A percentile compares a stretch with the other conserved stretches of the same genome.
Evolutionary conservation across 345 rosid genomes (phyloP).

Genomic region (Brassica incana): DNA sequence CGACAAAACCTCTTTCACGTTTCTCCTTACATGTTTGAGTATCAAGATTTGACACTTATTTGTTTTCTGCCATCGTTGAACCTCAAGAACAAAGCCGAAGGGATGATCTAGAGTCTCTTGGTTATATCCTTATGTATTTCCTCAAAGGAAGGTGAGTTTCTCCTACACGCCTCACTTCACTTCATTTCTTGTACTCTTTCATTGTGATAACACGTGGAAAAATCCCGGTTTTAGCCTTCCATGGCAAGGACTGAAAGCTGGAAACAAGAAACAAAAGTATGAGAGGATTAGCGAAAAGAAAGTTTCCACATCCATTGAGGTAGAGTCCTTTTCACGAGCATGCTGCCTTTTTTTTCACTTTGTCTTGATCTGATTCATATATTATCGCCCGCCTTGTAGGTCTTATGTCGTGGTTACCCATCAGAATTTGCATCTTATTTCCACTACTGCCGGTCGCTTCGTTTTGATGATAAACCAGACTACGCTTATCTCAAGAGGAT

Average conservation of each 20-base stretch:
- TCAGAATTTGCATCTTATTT: conserved; percentile 61
- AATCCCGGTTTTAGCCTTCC: conserved; percentile 38
- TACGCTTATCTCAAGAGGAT: conserved; percentile 69
- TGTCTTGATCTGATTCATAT: neutral
- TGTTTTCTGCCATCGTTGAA: conserved; percentile 16
- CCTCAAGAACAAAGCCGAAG: conserved; percentile 73
- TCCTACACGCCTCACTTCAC: conserved; percentile 3
- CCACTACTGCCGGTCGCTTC: conserved; percentile 69
- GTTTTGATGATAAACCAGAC: conserved; percentile 76
- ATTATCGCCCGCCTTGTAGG: conserved; percentile 6
- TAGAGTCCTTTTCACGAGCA: conserved; percentile 2
- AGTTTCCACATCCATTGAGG: conserved; percentile 46
- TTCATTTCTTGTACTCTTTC: conserved; percentile 9
- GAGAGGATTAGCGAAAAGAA: conserved; percentile 50
- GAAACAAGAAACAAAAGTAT: conserved; percentile 48
- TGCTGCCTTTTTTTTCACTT: conserved; percentile 12
- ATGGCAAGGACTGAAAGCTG: conserved; percentile 50
- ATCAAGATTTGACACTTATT: conserved; percentile 8
- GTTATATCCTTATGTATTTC: conserved; percentile 87
- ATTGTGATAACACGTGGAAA: conserved; percentile 14
- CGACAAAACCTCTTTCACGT: neutral
- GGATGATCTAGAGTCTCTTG: conserved; percentile 96
- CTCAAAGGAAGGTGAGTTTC: conserved; percentile 58
- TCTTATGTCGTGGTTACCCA: conserved; percentile 45
- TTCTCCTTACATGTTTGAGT: conserved; percentile 27